Evolutionary conservation across 2,329 filamentous ascomycete species (phyloP).

Genomic region (Aspergillus ibericus): DNA sequence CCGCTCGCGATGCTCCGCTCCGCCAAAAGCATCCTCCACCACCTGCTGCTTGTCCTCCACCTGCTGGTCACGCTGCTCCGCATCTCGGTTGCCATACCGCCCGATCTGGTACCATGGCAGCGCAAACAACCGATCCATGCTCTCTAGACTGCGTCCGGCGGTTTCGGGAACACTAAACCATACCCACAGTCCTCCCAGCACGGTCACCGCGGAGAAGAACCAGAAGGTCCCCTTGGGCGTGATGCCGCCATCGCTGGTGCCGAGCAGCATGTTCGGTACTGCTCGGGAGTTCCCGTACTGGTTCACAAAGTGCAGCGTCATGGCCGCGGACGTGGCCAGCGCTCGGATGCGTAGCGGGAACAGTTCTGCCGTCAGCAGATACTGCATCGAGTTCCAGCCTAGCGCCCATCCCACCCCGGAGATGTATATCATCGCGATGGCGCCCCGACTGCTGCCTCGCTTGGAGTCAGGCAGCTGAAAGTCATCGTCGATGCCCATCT

Average conservation of each 20-base stretch:
- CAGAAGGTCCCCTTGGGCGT: conserved; percentile 69
- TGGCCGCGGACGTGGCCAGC: conserved; percentile 68
- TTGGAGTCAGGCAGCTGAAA: conserved; percentile 52
- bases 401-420: conserved; percentile 69
- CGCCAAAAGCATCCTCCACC: conserved; percentile 14
- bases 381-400: conserved; percentile 76
- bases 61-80: conserved; percentile 27
- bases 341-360: conserved; percentile 74
- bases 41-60: conserved; percentile 28
- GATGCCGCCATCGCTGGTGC: conserved; percentile 39
- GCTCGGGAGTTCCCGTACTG: conserved; percentile 76
- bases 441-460: conserved; percentile 59
- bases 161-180: conserved; percentile 64
- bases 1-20: conserved; percentile 20
- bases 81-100: conserved; percentile 34
- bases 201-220: conserved; percentile 69
- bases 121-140: conserved; percentile 70
- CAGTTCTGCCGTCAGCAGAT: conserved; percentile 74
- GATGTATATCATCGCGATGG: conserved; percentile 72
- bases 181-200: conserved; percentile 66
- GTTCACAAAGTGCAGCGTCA: conserved; percentile 77
- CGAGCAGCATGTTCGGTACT: conserved; percentile 71
- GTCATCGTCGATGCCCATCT: conserved; percentile 50
- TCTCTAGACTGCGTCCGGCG: conserved; percentile 55
- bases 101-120: conserved; percentile 76